A percentile compares a stretch with the other conserved stretches of the same genome.
phyloP scores from a whole-genome alignment of 108 stramenopile species.

The Conticribra weissflogii region DNA sequence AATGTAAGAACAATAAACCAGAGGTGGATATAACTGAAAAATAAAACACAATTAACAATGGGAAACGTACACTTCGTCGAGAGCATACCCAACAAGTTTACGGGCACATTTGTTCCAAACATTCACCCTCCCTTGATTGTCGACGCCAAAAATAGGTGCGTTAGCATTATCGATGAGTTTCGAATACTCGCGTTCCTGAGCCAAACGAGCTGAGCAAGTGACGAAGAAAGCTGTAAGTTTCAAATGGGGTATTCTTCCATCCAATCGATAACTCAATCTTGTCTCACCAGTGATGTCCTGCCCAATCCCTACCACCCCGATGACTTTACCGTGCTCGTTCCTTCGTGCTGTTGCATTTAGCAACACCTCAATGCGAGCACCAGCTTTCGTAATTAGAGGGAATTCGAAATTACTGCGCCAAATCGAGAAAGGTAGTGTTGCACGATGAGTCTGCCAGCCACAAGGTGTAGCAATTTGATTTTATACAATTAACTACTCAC shows the following conservation, averaged over 20 bases:
- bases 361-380: slow-evolving; percentile 19
- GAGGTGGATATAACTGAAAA: too few relatives aligned
- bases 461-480: too few relatives aligned
- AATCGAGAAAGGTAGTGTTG: too few relatives aligned
- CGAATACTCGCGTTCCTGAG: slow-evolving; percentile 43
- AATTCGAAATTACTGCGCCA: slow-evolving; percentile 53
- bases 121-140: slow-evolving; percentile 59
- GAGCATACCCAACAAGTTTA: slow-evolving; percentile 57
- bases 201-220: not conserved
- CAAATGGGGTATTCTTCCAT: not conserved
- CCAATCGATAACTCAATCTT: not conserved
- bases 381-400: slow-evolving; percentile 42
- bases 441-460: too few relatives aligned
- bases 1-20: too few relatives aligned
- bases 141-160: slow-evolving; percentile 68
- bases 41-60: too few relatives aligned
- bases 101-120: slow-evolving; percentile 63
- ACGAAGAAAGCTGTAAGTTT: not conserved
- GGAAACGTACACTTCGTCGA: slow-evolving; percentile 58
- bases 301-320: slow-evolving; percentile 63
- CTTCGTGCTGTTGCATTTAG: slow-evolving; percentile 53
- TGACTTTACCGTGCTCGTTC: slow-evolving; percentile 35
- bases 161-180: slow-evolving; percentile 64
- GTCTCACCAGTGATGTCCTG: slow-evolving; percentile 17
- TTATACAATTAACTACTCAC: too few relatives aligned